These are phyloP conservation scores for Russula sp. DNA, from an alignment of 768 basidiomycete species.

Conservation along the genomic window DNA sequence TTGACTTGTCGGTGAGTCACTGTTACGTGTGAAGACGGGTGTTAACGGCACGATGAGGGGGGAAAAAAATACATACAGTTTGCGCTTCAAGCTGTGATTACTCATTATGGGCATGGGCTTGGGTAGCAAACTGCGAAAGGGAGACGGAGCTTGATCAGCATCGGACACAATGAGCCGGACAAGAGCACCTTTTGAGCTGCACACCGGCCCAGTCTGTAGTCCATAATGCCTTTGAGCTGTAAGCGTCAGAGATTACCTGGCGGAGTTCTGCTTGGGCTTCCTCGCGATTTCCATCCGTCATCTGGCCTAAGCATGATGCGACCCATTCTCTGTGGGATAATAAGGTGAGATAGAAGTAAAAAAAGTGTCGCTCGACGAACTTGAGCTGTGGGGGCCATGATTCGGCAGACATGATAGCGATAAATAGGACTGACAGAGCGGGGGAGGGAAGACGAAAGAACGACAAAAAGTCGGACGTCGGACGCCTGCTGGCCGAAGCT, in stretches of 20 bases:
- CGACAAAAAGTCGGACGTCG: too few relatives aligned
- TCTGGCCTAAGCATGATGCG: constrained; percentile 84
- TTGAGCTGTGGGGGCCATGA: constrained; percentile 79
- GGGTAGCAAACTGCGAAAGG: constrained; percentile 43
- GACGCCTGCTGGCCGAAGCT: too few relatives aligned
- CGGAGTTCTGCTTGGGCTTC: constrained; percentile 93
- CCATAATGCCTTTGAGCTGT: constrained; percentile 74
- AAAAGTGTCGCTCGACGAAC: constrained; percentile 33
- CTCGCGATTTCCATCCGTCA: constrained; percentile 77
- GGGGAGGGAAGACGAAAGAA: background rate
- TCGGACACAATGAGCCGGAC: constrained; percentile 3
- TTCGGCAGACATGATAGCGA: constrained; percentile 54
- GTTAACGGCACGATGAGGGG: background rate
- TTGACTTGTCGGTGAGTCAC: constrained; percentile 13
- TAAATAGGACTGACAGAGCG: background rate
- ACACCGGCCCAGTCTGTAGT: constrained; percentile 91
- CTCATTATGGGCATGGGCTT: constrained; percentile 42
- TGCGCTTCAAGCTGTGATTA: constrained; percentile 53
- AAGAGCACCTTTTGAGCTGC: constrained; percentile 73
- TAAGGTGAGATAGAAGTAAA: constrained; percentile 17
- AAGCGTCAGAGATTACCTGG: constrained; percentile 93
- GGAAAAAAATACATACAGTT: constrained; percentile 41
- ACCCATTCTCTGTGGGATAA: constrained; percentile 75
- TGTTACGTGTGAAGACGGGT: background rate
- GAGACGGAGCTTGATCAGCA: background rate